These are phyloP conservation scores for Xylariaceae sp. DNA, from an alignment of 2,329 filamentous ascomycete genomes.

Conservation along the genomic window DNA sequence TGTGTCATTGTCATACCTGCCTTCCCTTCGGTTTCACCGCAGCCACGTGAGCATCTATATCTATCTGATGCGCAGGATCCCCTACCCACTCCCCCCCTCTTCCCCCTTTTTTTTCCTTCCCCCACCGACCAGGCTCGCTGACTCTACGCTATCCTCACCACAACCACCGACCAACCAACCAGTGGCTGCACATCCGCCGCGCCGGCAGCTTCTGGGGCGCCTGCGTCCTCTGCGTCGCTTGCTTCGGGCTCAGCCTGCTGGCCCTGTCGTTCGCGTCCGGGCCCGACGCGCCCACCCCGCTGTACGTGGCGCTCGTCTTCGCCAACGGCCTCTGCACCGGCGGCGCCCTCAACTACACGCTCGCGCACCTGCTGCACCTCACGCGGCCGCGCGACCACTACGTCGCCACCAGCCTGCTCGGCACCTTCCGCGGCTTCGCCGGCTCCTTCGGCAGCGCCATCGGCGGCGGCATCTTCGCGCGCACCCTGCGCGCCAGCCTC, in stretches of 20 bases:
- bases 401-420: conserved; percentile 66
- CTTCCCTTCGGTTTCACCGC: background rate
- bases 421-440: conserved; percentile 75
- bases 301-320: conserved; percentile 57
- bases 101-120: too few relatives aligned
- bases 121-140: conserved; percentile 1
- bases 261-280: conserved; percentile 48
- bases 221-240: conserved; percentile 48
- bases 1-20: too few relatives aligned
- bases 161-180: too few relatives aligned
- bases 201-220: conserved; percentile 65
- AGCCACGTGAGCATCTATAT: background rate
- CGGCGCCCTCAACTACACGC: conserved; percentile 68
- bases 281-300: conserved; percentile 37
- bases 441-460: conserved; percentile 75
- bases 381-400: conserved; percentile 61
- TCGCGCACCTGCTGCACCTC: conserved; percentile 72
- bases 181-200: conserved; percentile 64
- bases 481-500: conserved; percentile 49
- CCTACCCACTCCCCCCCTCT: too few relatives aligned
- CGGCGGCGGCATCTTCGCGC: conserved; percentile 67
- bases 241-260: conserved; percentile 56
- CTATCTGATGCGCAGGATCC: too few relatives aligned
- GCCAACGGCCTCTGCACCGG: conserved; percentile 67
- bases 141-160: too few relatives aligned